phyloP scores from a whole-genome alignment of 2,329 filamentous ascomycete genomes.

The Ophiostoma pallidulum region DNA sequence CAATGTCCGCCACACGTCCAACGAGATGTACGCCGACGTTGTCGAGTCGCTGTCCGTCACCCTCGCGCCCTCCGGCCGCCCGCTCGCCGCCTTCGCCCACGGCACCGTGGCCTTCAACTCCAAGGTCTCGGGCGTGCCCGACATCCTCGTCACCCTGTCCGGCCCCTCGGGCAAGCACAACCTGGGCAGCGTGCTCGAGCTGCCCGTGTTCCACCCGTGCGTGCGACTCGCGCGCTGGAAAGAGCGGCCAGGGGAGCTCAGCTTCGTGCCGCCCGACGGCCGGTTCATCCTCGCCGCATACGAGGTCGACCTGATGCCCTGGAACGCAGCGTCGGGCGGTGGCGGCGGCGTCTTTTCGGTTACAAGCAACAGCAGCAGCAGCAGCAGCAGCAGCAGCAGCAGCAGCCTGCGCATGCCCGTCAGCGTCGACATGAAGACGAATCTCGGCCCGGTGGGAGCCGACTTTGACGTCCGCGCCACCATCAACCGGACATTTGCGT shows the following conservation, averaged over 20 bases:
- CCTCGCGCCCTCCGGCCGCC: slow-evolving; percentile 79
- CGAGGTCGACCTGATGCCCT: slow-evolving; percentile 74
- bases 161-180: slow-evolving; percentile 74
- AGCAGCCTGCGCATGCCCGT: slow-evolving; percentile 68
- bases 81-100: slow-evolving; percentile 77
- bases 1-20: slow-evolving; percentile 91
- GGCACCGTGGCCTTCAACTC: slow-evolving; percentile 91
- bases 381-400: slow-evolving; percentile 36
- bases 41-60: slow-evolving; percentile 84
- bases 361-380: slow-evolving; percentile 32
- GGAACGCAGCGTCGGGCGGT: too few relatives aligned
- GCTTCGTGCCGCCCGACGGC: slow-evolving; percentile 91
- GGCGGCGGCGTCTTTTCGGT: slow-evolving; percentile 33
- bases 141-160: slow-evolving; percentile 72
- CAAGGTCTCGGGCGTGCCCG: slow-evolving; percentile 89
- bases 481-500: slow-evolving; percentile 54
- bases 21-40: slow-evolving; percentile 94
- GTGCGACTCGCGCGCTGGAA: slow-evolving; percentile 86
- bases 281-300: slow-evolving; percentile 90
- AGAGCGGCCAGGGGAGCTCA: slow-evolving; percentile 81
- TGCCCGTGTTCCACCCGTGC: slow-evolving; percentile 94
- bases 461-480: slow-evolving; percentile 84
- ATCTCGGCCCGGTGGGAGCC: slow-evolving; percentile 61
- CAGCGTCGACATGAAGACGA: slow-evolving; percentile 70
- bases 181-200: slow-evolving; percentile 63